Base-by-base conservation (phyloP, 2,329 filamentous ascomycete species). In the Alternaria sp. region DNA sequence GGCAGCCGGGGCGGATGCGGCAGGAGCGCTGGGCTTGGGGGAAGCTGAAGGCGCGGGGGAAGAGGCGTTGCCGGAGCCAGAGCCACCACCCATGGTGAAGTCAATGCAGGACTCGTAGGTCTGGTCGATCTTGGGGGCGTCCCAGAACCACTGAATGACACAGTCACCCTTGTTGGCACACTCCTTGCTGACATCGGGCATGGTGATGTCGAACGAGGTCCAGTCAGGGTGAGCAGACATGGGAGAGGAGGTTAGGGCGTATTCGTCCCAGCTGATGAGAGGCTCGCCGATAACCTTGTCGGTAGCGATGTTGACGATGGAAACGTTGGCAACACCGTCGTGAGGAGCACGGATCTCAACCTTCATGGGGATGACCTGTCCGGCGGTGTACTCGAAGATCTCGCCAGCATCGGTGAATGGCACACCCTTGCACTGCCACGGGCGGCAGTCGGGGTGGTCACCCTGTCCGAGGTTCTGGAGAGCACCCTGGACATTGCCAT, bases 81-180 rank as follows among this genome's bases (percentile, higher is more conserved):
- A 74, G 56, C 75, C 74, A 65, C 75, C 79, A 53, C 75, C 75
- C 61, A 84, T 77, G 45, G 77, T 82, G 73, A 90, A 89, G 72
- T 90, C 88, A 55, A 89, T 80, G 78, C 88, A 90, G 54, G 84
- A 84, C 80, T 88, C 86, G 73, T 90, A 90, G 11, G 87, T 89
- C 82, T 90, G 88, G 61, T 85, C 71, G 64, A 87, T 84, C 58
- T 79, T 80, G 14, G 78, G 70, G 15, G 87, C 87, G 64, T 88
- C 82, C 88, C 88, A 90, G 77, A 82, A 89, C 87, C 87, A 89
- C 77, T 90, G 88, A 49, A 90, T 81, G 4, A 86, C 86, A 71
- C 86, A 86, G 61, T 79, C 77, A 45, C 87, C 87, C 20, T 83
- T 82, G 11, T 76, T 82, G 41, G 82, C 73, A 71, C 85, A 87